Percentiles rank a stretch among this genome's conserved stretches.
These are phyloP conservation scores for Porpolomopsis calyptriformis DNA, from an alignment of 768 basidiomycete species.

Conservation along the genomic window DNA sequence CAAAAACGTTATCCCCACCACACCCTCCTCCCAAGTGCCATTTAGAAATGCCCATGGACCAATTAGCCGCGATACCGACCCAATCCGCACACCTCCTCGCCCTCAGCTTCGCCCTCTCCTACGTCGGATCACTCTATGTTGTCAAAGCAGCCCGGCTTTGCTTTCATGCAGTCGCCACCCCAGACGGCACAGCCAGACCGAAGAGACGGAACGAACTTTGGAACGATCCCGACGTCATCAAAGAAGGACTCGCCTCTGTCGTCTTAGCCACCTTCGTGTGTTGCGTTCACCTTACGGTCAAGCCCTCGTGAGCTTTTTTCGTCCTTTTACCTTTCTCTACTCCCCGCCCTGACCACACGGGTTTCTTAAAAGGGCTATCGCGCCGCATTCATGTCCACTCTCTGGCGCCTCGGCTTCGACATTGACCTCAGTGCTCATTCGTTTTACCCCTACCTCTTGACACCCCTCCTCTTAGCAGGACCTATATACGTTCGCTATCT, in stretches of 20 bases:
- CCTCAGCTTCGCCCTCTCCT: constrained; percentile 47
- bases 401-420: constrained; percentile 30
- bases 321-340: not conserved
- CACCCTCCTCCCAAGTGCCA: too few relatives aligned
- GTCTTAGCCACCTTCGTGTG: constrained; percentile 46
- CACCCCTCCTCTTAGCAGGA: constrained; percentile 67
- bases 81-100: constrained; percentile 44
- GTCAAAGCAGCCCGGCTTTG: constrained; percentile 52
- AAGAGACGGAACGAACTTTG: constrained; percentile 35
- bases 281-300: constrained; percentile 18
- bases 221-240: constrained; percentile 79
- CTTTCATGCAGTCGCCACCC: constrained; percentile 25
- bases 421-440: constrained; percentile 3
- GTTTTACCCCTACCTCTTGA: constrained; percentile 47
- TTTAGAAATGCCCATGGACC: too few relatives aligned
- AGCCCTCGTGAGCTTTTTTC: constrained; percentile 12
- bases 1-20: too few relatives aligned
- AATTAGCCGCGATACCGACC: constrained; percentile 24
- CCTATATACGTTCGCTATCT: constrained; percentile 56
- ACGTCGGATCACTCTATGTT: constrained; percentile 79
- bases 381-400: too few relatives aligned
- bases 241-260: constrained; percentile 65
- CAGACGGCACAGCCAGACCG: constrained; percentile 17
- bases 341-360: too few relatives aligned
- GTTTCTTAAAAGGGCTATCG: too few relatives aligned